Base-by-base conservation (phyloP, 1,284 basidiomycete genomes). In the Marasmius tenuissimus region DNA sequence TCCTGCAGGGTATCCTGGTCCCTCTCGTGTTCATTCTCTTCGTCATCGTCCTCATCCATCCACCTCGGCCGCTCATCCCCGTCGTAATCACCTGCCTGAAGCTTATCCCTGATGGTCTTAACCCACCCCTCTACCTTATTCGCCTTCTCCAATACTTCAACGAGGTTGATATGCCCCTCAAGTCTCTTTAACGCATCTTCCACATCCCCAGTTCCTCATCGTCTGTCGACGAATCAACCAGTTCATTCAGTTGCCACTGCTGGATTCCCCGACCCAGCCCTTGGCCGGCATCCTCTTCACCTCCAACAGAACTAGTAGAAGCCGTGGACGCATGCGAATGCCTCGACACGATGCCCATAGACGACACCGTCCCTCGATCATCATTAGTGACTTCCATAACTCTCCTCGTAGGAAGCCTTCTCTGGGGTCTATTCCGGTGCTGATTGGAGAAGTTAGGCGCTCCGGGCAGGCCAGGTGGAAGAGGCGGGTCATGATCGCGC, bases 51-150 rank as follows among this genome's bases (percentile, higher is more conserved):
- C 9, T 78, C 79, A 42, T 77, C 78, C 42, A 77, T 78, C 65
- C 83, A 85, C 49, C 81, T 75, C 18, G 83, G 78, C 18, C 72
- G 77, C 59, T 86, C 87, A 55, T 85, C 74, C 1, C 10, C 27
- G 52, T 78, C 80, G 70, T 86, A 87, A 64, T 88, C 85, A 0
- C 86, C 87, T 22, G 79, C 81, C 4, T 78, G 83, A 72, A 87
- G 77, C 37, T 88, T 81, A 63, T 86, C 81, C 66, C 85, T 84
- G 20, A 93, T 91, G 20, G 82, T 85, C 65, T 85, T 83, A 61
- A 96, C 87, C 89, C 92, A 94, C 9, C 85, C 83, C 70, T 94
- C 89, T 3, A 95, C 92, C 70, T 92, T 93, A 58, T 79, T 78
- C 49, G 84, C 84, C 70, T 91, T 93, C 68, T 87, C 85, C 65